phyloP scores from a whole-genome alignment of 1,284 basidiomycete species.

The Cryptococcus sp. region DNA sequence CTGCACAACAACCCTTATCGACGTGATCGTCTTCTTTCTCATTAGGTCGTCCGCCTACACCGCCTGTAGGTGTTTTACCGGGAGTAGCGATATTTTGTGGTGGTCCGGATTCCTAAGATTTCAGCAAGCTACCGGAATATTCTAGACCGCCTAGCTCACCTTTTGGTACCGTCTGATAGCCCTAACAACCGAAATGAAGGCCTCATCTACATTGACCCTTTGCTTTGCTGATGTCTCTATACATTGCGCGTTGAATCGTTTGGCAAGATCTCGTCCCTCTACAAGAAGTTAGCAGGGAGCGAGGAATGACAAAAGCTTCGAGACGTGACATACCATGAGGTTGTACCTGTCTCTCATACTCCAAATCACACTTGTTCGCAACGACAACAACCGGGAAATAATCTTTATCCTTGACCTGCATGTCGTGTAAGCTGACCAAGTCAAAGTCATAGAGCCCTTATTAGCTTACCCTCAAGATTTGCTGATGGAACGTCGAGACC shows the following conservation, averaged over 20 bases:
- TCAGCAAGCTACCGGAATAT: background rate
- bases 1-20: slow-evolving; percentile 63
- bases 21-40: slow-evolving; percentile 42
- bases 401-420: slow-evolving; percentile 85
- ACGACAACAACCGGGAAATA: slow-evolving; percentile 96
- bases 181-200: slow-evolving; percentile 93
- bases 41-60: slow-evolving; percentile 51
- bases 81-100: slow-evolving; percentile 37
- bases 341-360: slow-evolving; percentile 95
- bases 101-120: slow-evolving; percentile 35
- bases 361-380: slow-evolving; percentile 98
- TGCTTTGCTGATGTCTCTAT: slow-evolving; percentile 99
- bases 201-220: slow-evolving; percentile 97
- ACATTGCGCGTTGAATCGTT: slow-evolving; percentile 93
- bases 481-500: slow-evolving; percentile 96
- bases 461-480: slow-evolving; percentile 68
- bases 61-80: slow-evolving; percentile 53
- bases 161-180: slow-evolving; percentile 97
- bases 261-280: slow-evolving; percentile 98
- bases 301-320: too few relatives aligned
- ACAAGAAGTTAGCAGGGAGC: slow-evolving; percentile 5
- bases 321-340: slow-evolving; percentile 68
- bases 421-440: background rate
- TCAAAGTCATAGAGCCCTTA: background rate
- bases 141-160: slow-evolving; percentile 47